Evolutionary conservation across 768 basidiomycete species (phyloP).

Genomic region (Suillus lakei): DNA sequence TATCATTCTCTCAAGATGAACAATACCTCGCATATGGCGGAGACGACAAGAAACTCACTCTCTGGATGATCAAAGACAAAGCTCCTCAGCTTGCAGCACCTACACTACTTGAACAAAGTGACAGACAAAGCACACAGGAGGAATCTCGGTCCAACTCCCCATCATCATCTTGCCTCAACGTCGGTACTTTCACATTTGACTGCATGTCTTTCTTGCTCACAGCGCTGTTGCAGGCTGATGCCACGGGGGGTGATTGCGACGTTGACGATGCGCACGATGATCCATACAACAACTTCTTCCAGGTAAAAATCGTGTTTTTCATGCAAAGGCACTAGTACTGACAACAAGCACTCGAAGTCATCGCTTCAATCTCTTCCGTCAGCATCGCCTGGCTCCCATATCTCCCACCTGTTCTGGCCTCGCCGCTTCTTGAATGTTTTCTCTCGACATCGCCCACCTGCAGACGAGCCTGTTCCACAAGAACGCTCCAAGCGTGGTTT

Average conservation of each 20-base stretch:
- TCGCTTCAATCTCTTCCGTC: neutral
- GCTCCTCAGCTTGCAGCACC: neutral
- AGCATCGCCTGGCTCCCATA: neutral
- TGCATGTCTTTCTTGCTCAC: neutral
- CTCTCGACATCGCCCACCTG: neutral
- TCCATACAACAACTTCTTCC: neutral
- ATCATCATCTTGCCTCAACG: neutral
- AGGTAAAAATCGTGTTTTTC: neutral
- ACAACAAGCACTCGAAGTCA: neutral
- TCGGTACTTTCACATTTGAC: neutral
- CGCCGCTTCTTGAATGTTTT: neutral
- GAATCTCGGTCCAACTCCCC: neutral
- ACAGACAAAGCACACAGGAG: neutral
- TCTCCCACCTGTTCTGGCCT: neutral
- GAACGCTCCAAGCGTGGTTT: neutral
- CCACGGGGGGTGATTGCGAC: neutral
- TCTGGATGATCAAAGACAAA: neutral
- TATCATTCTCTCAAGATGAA: neutral
- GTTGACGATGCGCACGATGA: neutral
- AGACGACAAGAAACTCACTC: neutral
- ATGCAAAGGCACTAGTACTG: neutral
- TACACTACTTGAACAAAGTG: neutral
- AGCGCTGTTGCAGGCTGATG: neutral
- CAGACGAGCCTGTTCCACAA: neutral
- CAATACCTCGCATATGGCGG: neutral